Base-by-base conservation (phyloP, 495 filamentous ascomycete species). In the Penicillium angulare region DNA sequence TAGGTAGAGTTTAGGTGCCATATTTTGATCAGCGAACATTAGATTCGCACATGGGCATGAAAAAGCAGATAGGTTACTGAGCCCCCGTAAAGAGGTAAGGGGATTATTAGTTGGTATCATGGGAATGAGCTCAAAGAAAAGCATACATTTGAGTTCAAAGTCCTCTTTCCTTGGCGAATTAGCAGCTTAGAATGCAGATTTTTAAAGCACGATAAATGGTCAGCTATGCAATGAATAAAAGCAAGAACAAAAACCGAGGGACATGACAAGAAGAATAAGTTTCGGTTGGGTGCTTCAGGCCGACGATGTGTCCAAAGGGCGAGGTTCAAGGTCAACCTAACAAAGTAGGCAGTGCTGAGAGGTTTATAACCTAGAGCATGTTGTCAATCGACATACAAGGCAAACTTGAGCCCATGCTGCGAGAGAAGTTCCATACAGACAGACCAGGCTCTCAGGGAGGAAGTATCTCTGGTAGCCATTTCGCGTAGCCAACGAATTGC, bases 401-500 rank as follows among this genome's bases (percentile, higher is more conserved):
- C 7, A 18, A 35, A 35, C 4, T 34, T 32, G 4, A 15, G 31
- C 12, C 43, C 43, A 29, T 57, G 59, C 3, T 40, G 50, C 7
- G 56, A 57, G 20, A 65, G 43, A 15, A 65, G 52, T 5, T 60
- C 59, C 50, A 43, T 39, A 43, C 59, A 65, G 42, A 65, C 46
- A 53, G 47, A 36, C 56, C 53, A 81, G 27, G 78, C 79, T 48
- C 76, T 68, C 33, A 66, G 58, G 1, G 80, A 76, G 9, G 70
- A 70, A 21, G 72, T 56, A 46, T 75, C 75, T 13, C 71, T 60
- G 13, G 56, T 53, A 17, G 74, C 69, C 73, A 83, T 76, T 8
- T 58, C 65, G n/a, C 63, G 55, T 2, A 83, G 59, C 79, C 79
- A 82, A 3, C 55, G 52, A 2, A 77, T 58, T 8, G 73, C 70